Conservation (phyloP, 1,139 yeast species). For the Sugiyamaella neomexicana region DNA sequence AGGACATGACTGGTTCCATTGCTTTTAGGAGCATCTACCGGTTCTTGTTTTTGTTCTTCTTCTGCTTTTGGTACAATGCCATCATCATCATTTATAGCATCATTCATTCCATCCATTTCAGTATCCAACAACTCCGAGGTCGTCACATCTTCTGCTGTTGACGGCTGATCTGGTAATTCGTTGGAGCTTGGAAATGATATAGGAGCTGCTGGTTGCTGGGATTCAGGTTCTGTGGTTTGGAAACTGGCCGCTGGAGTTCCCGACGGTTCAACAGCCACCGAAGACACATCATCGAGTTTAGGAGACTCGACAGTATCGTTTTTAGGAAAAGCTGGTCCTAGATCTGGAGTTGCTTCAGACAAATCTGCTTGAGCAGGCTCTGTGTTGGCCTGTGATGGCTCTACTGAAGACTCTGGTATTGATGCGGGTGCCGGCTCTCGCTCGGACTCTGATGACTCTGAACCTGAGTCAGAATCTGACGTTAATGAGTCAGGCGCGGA, state of each 20-base stretch:
- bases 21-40: not conserved
- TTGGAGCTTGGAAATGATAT: conserved; percentile 9
- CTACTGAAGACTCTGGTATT: not conserved
- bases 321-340: too few species aligned
- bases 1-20: conserved; percentile 2
- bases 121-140: conserved; percentile 1
- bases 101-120: conserved; percentile 12
- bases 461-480: not conserved
- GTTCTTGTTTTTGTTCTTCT: too few species aligned
- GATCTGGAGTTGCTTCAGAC: too few species aligned
- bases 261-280: conserved; percentile 9
- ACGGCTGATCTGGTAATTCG: conserved; percentile 13
- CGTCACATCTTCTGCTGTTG: not conserved
- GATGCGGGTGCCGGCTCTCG: not conserved
- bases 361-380: too few species aligned
- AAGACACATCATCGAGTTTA: not conserved
- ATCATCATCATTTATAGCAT: not conserved
- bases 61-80: not conserved
- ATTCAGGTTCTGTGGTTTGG: not conserved
- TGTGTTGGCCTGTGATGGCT: too few species aligned
- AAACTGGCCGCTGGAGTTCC: conserved; percentile 6
- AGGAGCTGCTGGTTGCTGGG: conserved; percentile 4
- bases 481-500: too few species aligned
- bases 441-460: not conserved
- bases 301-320: not conserved